These are phyloP conservation scores for Vigna angularis DNA, from an alignment of 306 rosid genomes.

Conservation along the genomic window DNA sequence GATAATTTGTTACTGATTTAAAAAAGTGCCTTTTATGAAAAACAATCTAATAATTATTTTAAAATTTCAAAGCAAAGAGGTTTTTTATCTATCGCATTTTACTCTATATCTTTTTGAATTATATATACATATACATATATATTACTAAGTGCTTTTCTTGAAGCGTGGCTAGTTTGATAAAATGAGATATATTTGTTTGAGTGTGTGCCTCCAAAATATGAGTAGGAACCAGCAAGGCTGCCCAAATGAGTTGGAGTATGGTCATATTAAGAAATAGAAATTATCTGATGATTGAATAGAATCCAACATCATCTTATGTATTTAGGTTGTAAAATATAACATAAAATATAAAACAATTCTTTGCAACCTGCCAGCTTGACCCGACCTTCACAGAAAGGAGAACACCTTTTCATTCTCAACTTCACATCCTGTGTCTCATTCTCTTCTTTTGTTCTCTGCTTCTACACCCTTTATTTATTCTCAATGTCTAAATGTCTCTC, in stretches of 20 bases:
- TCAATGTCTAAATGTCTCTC: slow-evolving; percentile 36
- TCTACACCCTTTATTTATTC: slow-evolving; percentile 8
- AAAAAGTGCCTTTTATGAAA: too few relatives aligned
- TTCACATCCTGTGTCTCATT: neutral
- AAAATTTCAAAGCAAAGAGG: too few relatives aligned
- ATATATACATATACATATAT: too few relatives aligned
- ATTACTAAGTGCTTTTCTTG: too few relatives aligned
- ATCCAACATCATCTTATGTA: slow-evolving; percentile 42
- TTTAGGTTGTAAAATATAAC: slow-evolving; percentile 6
- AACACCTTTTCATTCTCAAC: slow-evolving; percentile 41
- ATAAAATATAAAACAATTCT: slow-evolving; percentile 14
- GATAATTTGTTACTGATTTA: too few relatives aligned
- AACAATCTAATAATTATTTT: too few relatives aligned
- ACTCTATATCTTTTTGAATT: too few relatives aligned
- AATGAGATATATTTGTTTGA: too few relatives aligned
- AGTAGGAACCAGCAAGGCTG: too few relatives aligned
- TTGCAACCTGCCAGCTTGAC: slow-evolving; percentile 42
- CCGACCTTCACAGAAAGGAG: slow-evolving; percentile 41
- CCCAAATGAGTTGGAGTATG: slow-evolving; percentile 35
- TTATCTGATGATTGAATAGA: slow-evolving; percentile 32
- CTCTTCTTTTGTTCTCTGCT: neutral
- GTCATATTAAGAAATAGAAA: slow-evolving; percentile 5
- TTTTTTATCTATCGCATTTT: too few relatives aligned
- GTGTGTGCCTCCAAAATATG: too few relatives aligned
- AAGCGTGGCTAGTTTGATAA: too few relatives aligned